Base-by-base conservation (phyloP, 2,329 filamentous ascomycete genomes). In the Arthrobotrys iridis region DNA sequence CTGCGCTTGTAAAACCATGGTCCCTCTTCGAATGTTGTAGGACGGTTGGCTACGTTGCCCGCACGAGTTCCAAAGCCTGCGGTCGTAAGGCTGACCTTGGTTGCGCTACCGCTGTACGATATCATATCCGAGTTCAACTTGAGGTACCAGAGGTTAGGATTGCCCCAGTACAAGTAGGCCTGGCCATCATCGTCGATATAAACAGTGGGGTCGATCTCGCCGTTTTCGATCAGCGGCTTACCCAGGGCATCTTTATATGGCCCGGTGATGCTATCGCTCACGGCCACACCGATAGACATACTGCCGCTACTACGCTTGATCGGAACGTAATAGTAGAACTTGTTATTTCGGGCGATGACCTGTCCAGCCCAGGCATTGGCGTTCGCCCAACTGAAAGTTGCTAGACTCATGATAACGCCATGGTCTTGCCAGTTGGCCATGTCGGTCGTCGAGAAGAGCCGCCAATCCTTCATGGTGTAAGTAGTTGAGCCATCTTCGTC, bases 161-260 rank as follows among this genome's bases (percentile, higher is more conserved):
- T 82, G 24, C 82, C 83, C 78, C 82, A 83, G 79, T 83, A 84
- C 66, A 84, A 77, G 79, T 83, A 84, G 0, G 82, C 83, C 77
- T 83, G 83, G 48, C 82, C 83, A 52, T 83, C 82, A 57, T 83
- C 82, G 70, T 84, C 83, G 68, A 84, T 81, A 74, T 82, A 83
- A 57, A 83, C 82, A 11, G 81, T 82, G 26, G 82, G 82, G 73
- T 83, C 82, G 28, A 83, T 83, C 37, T 80, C 78, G 22, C 77
- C 78, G 60, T 81, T 82, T 13, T 80, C 77, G 10, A 83, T 79
- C n/a, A 83, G 79, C 4, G 82, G 82, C 33, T 67, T 76, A 2
- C 81, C 81, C 4, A 83, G 50, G 0, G 81, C 79, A 59, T 83
- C 82, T 13, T 50, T 73, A 77, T 81, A 83, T 6, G 82, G 82